A percentile compares a stretch with the other conserved stretches of the same genome.
These are phyloP conservation scores for Pseudogymnoascus sp. DNA, from an alignment of 2,329 filamentous ascomycete genomes.

Conservation along the genomic window DNA sequence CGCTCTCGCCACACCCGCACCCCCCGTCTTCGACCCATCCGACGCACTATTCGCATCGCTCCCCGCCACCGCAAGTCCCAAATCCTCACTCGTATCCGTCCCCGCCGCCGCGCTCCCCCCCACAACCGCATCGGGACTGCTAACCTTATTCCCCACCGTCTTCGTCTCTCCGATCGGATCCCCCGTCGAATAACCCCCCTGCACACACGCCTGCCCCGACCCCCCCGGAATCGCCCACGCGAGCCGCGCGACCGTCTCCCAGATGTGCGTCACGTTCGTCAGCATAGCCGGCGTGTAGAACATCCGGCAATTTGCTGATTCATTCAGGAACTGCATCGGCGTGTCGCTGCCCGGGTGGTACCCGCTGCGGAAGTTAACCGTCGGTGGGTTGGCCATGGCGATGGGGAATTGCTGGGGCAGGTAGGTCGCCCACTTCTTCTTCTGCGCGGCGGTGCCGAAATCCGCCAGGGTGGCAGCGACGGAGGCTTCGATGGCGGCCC, in stretches of 20 bases:
- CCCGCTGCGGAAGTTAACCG: slow-evolving; percentile 36
- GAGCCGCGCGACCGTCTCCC: slow-evolving; percentile 36
- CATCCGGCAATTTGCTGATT: slow-evolving; percentile 52
- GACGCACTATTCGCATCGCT: background rate
- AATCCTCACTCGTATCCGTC: background rate
- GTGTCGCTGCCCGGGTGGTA: slow-evolving; percentile 27
- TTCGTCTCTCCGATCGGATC: background rate
- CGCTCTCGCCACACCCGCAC: background rate
- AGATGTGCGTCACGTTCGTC: slow-evolving; percentile 41
- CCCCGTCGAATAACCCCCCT: background rate
- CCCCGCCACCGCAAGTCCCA: background rate
- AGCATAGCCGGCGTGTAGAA: slow-evolving; percentile 49
- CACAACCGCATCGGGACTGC: background rate
- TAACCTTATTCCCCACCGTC: background rate
- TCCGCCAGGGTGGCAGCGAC: background rate
- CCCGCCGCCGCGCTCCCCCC: background rate
- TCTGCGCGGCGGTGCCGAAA: slow-evolving; percentile 9
- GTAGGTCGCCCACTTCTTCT: background rate
- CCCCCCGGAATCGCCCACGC: slow-evolving; percentile 29
- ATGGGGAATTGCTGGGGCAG: background rate
- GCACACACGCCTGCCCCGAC: background rate
- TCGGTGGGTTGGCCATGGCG: slow-evolving; percentile 24
- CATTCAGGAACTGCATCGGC: slow-evolving; percentile 52
- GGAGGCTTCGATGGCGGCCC: background rate
- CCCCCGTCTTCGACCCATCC: background rate